phyloP scores from a whole-genome alignment of 305 asterid species.

The Fraxinus floribunda region DNA sequence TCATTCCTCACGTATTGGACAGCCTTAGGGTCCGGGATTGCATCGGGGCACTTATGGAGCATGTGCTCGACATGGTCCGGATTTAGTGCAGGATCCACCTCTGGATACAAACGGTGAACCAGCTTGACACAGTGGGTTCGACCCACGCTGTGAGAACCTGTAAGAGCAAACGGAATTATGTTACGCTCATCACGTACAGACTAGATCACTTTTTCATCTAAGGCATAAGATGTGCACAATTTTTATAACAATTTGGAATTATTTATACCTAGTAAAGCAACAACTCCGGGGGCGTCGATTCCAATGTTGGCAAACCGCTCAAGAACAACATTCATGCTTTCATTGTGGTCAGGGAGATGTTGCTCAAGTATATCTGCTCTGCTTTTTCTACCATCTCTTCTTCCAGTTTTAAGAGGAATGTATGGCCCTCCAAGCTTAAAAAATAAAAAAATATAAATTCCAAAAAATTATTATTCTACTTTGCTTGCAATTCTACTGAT shows the following conservation, averaged over 20 bases:
- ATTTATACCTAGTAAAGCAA: constrained; percentile 74
- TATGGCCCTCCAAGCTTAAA: constrained; percentile 85
- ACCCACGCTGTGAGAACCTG: constrained; percentile 96
- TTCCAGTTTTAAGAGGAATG: constrained; percentile 82
- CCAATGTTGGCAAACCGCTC: constrained; percentile 74
- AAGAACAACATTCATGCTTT: constrained; percentile 80
- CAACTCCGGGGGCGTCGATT: constrained; percentile 73
- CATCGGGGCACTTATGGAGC: constrained; percentile 91
- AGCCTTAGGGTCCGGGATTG: constrained; percentile 97
- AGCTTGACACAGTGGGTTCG: constrained; percentile 93
- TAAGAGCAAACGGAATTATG: background rate
- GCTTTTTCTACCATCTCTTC: constrained; percentile 93
- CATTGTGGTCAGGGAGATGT: constrained; percentile 91
- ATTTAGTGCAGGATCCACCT: constrained; percentile 81
- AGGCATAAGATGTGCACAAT: background rate
- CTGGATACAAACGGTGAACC: constrained; percentile 94
- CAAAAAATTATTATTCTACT: background rate
- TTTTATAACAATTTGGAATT: background rate
- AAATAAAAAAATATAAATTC: background rate
- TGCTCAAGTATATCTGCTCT: constrained; percentile 81
- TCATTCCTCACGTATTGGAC: constrained; percentile 96
- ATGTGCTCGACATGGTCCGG: constrained; percentile 84
- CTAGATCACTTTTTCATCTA: background rate
- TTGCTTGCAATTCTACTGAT: background rate
- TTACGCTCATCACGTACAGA: background rate